Evolutionary conservation across 2,329 filamentous ascomycete genomes (phyloP).

Genomic region (Fusarium sp.): DNA sequence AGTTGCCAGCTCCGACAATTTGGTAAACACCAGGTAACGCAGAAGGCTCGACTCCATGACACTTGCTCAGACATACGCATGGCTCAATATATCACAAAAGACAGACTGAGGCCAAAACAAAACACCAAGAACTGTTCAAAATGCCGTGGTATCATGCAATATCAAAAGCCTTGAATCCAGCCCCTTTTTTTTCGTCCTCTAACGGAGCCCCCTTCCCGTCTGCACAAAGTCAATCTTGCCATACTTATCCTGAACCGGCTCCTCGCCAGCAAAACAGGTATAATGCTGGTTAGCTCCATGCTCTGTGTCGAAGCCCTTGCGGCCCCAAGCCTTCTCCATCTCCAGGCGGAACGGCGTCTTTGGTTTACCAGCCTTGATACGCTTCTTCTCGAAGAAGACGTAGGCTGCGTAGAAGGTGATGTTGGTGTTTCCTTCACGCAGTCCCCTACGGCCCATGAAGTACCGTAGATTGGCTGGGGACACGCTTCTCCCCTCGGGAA

Average conservation of each 20-base stretch:
- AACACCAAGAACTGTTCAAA: constrained; percentile 3
- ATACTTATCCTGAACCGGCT: constrained; percentile 33
- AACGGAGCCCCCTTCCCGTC: not conserved
- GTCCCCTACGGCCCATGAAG: constrained; percentile 63
- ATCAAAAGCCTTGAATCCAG: not conserved
- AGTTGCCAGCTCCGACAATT: no score
- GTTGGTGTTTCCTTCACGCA: constrained; percentile 59
- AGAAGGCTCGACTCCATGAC: no score
- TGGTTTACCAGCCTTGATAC: constrained; percentile 61
- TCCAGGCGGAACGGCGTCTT: constrained; percentile 62
- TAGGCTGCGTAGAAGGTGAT: constrained; percentile 65
- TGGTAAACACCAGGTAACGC: no score
- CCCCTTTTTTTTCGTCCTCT: not conserved
- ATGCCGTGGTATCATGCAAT: constrained; percentile 3
- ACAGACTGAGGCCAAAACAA: not conserved
- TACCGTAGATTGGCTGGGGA: constrained; percentile 57
- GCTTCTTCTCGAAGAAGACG: constrained; percentile 69
- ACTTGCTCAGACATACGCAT: no score
- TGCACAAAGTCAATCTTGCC: constrained; percentile 30
- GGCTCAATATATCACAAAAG: not conserved
- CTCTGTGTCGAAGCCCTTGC: constrained; percentile 42
- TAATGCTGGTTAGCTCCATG: constrained; percentile 26
- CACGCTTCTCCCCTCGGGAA: constrained; percentile 52
- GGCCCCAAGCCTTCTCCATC: constrained; percentile 58
- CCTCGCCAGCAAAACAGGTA: constrained; percentile 14